Evolutionary conservation across 1,284 basidiomycete species (phyloP).

Genomic region (Moesziomyces sp.): DNA sequence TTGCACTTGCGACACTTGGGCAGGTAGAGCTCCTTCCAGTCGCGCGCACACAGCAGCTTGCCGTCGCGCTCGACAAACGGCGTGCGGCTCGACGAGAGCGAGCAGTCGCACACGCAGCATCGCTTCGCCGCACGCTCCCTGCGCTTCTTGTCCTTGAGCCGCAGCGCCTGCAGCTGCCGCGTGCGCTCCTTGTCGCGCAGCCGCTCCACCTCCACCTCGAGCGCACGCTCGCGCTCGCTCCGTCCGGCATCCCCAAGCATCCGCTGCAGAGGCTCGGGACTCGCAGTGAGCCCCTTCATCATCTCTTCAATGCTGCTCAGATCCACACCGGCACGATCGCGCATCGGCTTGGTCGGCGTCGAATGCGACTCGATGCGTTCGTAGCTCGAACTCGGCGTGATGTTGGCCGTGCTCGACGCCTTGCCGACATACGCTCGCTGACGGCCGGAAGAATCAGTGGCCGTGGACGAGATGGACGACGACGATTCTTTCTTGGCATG

Average conservation of each 20-base stretch:
- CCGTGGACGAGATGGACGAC: conserved; percentile 35
- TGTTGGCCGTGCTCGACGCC: conserved; percentile 7
- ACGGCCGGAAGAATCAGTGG: conserved; percentile 16
- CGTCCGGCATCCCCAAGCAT: conserved; percentile 10
- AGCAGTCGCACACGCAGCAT: conserved; percentile 54
- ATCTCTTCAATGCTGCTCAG: conserved; percentile 52
- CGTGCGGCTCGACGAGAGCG: conserved; percentile 46
- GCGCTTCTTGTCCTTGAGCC: conserved; percentile 30
- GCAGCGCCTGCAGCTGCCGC: conserved; percentile 32
- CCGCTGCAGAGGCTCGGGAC: conserved; percentile 24
- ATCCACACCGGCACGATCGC: conserved; percentile 41
- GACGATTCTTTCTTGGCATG: conserved; percentile 40
- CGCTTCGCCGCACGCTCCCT: conserved; percentile 33
- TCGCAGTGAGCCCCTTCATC: conserved; percentile 43
- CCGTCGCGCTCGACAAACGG: conserved; percentile 57
- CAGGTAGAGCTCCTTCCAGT: conserved; percentile 58
- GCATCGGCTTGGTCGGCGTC: conserved; percentile 4
- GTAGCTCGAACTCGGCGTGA: conserved; percentile 57
- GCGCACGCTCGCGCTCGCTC: conserved; percentile 26
- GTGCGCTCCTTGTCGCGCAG: conserved; percentile 33
- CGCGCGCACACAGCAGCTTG: conserved; percentile 51
- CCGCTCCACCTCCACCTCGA: conserved; percentile 36
- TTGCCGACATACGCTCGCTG: background rate
- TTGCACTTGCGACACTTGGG: conserved; percentile 59
- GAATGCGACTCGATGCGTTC: conserved; percentile 16